phyloP scores from a whole-genome alignment of 768 basidiomycete genomes.

The Phylloporus sp. region DNA sequence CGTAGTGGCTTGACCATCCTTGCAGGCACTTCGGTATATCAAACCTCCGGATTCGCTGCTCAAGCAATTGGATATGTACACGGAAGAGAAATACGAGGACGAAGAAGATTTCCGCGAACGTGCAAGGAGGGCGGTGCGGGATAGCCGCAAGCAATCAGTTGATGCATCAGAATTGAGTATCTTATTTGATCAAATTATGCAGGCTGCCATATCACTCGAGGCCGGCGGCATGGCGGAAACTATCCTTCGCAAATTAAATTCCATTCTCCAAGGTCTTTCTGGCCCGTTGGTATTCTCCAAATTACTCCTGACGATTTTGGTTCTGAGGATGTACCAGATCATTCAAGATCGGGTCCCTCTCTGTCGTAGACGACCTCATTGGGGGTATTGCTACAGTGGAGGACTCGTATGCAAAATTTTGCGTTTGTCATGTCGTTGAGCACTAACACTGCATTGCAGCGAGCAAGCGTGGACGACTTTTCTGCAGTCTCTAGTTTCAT shows the following conservation, averaged over 20 bases:
- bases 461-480: constrained; percentile 63
- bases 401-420: constrained; percentile 50
- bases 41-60: constrained; percentile 74
- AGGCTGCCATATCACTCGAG: constrained; percentile 46
- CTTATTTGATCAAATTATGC: constrained; percentile 58
- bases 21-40: constrained; percentile 68
- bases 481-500: constrained; percentile 54
- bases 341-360: constrained; percentile 56
- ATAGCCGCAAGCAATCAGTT: constrained; percentile 17
- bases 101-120: constrained; percentile 79
- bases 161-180: constrained; percentile 47
- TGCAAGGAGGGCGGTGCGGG: constrained; percentile 37
- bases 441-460: constrained; percentile 36
- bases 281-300: constrained; percentile 48
- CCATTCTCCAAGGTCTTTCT: constrained; percentile 55
- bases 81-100: constrained; percentile 88
- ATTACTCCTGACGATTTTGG: background rate
- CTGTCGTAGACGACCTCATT: constrained; percentile 61
- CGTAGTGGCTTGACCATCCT: background rate
- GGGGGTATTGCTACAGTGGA: constrained; percentile 56
- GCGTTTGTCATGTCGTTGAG: background rate
- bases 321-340: constrained; percentile 39
- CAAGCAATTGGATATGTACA: constrained; percentile 77
- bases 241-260: constrained; percentile 52
- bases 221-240: constrained; percentile 42